Base-by-base conservation (phyloP, 805 yeast species). In the Candida bentonensis region DNA sequence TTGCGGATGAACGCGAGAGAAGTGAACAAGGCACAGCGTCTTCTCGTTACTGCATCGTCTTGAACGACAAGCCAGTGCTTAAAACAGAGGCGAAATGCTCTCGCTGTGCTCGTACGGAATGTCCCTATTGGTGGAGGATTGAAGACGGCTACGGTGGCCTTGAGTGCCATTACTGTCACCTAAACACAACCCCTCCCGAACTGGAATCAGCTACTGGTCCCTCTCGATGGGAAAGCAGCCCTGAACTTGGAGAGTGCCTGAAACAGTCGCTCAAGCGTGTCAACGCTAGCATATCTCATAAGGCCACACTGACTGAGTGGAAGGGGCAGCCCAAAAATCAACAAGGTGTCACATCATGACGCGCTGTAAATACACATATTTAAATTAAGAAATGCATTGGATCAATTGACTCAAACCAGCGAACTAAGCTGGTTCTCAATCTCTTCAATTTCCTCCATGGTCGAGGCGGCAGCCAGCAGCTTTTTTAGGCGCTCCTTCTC, bases 251-350 rank as follows among this genome's bases (percentile, higher is more conserved):
- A 13, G 17, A 30, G n/a, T 5, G 7, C 17, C 20, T 30, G 17
- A n/a, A 9, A 5, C 5, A 9, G 7, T 11, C 36, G n/a, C n/a
- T 30, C 5, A 17, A 17, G 17, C 11, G 36, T 11, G 36, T 30
- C 36, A 30, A 30, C n/a, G 17, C 17, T 17, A 9, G 17, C 7
- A 30, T 30, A 4, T 30, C 36, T 4, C 36, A 30, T 11, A 9
- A 5, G 13, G 36, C 36, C n/a, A n/a, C 36, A 9, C 17, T 30
- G 36, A 30, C 36, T 9, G 36, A 30, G n/a, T 30, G 36, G 36
- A 30, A n/a, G n/a, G 36, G 36, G 17, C 36, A 30, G n/a, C 36
- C 36, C 36, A 30, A 30, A 9, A 30, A 30, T 17, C 20, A 30
- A 17, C 36, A 30, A 17, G 36, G 36, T 11, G 36, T 30, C n/a